Conservation (phyloP, 331 rosid genomes). For the Spiraea crenata region DNA sequence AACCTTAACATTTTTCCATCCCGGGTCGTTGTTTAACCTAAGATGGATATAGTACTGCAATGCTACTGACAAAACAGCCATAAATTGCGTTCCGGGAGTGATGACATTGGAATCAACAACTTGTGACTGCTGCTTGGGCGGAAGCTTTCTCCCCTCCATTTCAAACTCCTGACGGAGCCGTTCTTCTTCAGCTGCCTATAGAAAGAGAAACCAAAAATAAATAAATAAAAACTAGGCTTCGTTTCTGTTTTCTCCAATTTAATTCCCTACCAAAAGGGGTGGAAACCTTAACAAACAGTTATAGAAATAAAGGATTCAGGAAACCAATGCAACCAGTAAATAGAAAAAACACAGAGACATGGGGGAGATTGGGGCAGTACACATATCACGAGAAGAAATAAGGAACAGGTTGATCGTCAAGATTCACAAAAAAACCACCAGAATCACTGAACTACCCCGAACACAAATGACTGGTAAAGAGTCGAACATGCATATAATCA, state of each 20-base stretch:
- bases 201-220: slow-evolving; percentile 2
- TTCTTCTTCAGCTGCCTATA: slow-evolving; percentile 87
- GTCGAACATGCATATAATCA: neutral
- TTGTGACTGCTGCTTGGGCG: slow-evolving; percentile 70
- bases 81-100: slow-evolving; percentile 97
- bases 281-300: neutral
- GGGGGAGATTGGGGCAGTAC: no score
- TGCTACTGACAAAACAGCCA: slow-evolving; percentile 88
- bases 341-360: neutral
- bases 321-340: neutral
- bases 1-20: slow-evolving; percentile 93
- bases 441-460: neutral
- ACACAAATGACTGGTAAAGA: neutral
- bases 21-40: slow-evolving; percentile 92
- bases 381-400: neutral
- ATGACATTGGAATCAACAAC: slow-evolving; percentile 87
- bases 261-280: neutral
- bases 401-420: neutral
- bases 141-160: slow-evolving; percentile 95
- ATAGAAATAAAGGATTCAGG: neutral
- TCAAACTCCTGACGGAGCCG: slow-evolving; percentile 87
- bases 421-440: neutral
- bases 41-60: slow-evolving; percentile 94
- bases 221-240: neutral
- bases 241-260: neutral